A percentile compares a stretch with the other conserved stretches of the same genome.
These are phyloP conservation scores for Orobanche coerulescens DNA, from an alignment of 257 asterid species.

Conservation along the genomic window DNA sequence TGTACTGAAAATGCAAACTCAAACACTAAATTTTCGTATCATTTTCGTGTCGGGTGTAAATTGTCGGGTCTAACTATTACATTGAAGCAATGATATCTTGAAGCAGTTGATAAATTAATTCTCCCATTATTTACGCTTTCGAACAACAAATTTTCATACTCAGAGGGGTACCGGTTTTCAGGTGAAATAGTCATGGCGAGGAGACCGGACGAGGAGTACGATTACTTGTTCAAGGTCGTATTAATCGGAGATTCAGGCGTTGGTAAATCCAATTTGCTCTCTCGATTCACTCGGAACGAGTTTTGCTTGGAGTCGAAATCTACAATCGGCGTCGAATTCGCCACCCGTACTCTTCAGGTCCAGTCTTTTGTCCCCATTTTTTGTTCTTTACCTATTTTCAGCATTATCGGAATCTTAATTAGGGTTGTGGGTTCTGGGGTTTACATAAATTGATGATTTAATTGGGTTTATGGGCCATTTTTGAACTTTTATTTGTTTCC, in stretches of 20 bases:
- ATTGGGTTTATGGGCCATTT: not conserved
- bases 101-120: no score
- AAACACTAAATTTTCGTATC: no score
- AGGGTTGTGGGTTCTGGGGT: not conserved
- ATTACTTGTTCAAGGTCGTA: slow-evolving; percentile 62
- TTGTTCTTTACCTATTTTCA: slow-evolving; percentile 4
- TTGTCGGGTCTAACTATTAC: no score
- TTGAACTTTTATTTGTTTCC: not conserved
- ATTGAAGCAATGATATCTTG: no score
- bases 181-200: slow-evolving; percentile 35
- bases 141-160: not conserved
- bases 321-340: slow-evolving; percentile 72
- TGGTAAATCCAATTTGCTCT: slow-evolving; percentile 59
- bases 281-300: slow-evolving; percentile 64
- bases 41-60: no score
- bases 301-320: slow-evolving; percentile 66
- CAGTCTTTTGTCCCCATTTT: not conserved
- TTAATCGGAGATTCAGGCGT: slow-evolving; percentile 69
- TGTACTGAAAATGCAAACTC: no score
- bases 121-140: slow-evolving; percentile 12
- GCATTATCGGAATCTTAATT: not conserved
- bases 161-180: slow-evolving; percentile 22
- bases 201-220: slow-evolving; percentile 68
- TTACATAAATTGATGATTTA: not conserved
- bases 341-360: slow-evolving; percentile 73